Conservation (phyloP, 2,329 filamentous ascomycete species). For the Mycosphaerelloides madeirae region DNA sequence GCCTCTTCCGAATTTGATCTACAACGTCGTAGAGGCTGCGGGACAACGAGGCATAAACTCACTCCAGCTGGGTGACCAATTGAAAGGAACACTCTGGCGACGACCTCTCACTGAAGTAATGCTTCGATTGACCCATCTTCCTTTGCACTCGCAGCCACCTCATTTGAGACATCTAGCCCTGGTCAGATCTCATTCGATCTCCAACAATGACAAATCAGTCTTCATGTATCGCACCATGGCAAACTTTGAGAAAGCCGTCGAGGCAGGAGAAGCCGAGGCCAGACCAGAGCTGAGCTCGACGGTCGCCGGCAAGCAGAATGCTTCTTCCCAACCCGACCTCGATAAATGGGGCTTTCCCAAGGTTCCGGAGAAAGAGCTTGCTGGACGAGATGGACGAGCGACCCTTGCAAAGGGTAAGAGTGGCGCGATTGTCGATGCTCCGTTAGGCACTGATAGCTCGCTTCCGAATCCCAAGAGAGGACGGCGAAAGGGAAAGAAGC, state of each 20-base stretch:
- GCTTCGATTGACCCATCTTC: slow-evolving; percentile 50
- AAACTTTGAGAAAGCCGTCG: slow-evolving; percentile 52
- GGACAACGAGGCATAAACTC: slow-evolving; percentile 50
- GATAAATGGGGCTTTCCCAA: slow-evolving; percentile 48
- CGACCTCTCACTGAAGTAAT: slow-evolving; percentile 52
- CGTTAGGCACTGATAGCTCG: too few relatives aligned
- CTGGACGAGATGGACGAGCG: slow-evolving; percentile 39
- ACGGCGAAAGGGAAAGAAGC: neutral
- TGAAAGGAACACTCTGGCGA: slow-evolving; percentile 50
- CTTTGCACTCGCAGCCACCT: slow-evolving; percentile 55
- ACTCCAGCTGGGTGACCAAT: slow-evolving; percentile 32
- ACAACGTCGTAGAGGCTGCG: slow-evolving; percentile 43
- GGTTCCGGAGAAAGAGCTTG: slow-evolving; percentile 30
- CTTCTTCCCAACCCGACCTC: slow-evolving; percentile 25
- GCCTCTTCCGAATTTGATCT: slow-evolving; percentile 49
- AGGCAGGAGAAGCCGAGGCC: slow-evolving; percentile 38
- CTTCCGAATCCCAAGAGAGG: too few relatives aligned
- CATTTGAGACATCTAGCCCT: slow-evolving; percentile 55
- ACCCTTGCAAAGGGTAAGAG: slow-evolving; percentile 14
- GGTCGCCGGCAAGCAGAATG: slow-evolving; percentile 40
- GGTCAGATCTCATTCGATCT: slow-evolving; percentile 50
- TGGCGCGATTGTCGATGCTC: too few relatives aligned
- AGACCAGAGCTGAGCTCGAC: slow-evolving; percentile 41
- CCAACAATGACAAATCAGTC: slow-evolving; percentile 43
- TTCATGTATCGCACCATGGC: slow-evolving; percentile 53